Percentiles rank a stretch among this genome's conserved stretches.
phyloP scores from a whole-genome alignment of 345 rosid genomes.

The Boechera retrofracta region DNA sequence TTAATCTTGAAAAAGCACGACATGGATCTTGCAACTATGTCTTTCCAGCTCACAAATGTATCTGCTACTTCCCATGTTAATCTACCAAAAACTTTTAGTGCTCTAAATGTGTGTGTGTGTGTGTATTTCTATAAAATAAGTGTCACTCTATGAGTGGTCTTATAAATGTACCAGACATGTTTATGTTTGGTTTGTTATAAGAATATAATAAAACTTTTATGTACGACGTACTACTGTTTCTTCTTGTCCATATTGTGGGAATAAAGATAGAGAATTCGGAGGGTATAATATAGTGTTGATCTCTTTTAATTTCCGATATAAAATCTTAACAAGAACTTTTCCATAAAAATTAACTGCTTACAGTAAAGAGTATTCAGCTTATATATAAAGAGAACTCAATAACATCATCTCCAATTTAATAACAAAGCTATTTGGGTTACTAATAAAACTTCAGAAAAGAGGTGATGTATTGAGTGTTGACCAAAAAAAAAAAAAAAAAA shows the following conservation, averaged over 20 bases:
- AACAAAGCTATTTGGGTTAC: background rate
- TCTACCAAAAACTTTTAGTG: background rate
- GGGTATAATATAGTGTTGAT: background rate
- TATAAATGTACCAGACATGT: background rate
- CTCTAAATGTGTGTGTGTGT: background rate
- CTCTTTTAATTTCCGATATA: background rate
- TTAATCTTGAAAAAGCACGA: conserved; percentile 41
- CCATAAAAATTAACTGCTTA: background rate
- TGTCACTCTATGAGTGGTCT: background rate
- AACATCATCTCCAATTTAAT: background rate
- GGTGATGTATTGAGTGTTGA: background rate
- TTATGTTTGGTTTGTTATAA: conserved; percentile 4
- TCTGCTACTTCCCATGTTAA: conserved; percentile 16
- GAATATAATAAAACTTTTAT: background rate
- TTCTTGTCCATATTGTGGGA: background rate
- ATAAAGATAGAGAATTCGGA: background rate
- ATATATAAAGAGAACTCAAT: background rate
- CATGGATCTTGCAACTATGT: conserved; percentile 9
- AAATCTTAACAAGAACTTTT: background rate
- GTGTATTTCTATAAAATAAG: background rate
- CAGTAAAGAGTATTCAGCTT: background rate
- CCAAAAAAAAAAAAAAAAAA: too few species aligned
- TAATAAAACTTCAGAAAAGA: background rate
- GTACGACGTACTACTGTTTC: background rate
- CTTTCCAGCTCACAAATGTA: background rate